Percentiles rank a stretch among this genome's conserved stretches.
Conservation (phyloP, 2,329 filamentous ascomycete genomes). For the Aureobasidium leucospermi region DNA sequence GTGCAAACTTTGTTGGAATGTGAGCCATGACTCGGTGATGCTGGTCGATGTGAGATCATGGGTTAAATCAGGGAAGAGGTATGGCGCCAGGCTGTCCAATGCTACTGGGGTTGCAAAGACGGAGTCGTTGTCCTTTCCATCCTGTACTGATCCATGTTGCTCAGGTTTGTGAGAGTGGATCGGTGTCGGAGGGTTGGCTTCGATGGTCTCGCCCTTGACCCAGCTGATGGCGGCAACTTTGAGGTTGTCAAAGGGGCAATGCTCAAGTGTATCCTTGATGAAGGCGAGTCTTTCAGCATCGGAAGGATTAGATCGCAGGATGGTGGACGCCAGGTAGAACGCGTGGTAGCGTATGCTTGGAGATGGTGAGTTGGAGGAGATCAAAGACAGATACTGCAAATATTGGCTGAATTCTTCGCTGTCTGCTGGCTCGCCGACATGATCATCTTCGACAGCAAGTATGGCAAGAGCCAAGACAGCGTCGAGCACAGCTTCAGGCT, state of each 20-base stretch:
- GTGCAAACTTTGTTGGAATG: slow-evolving; percentile 44
- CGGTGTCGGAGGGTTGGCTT: slow-evolving; percentile 31
- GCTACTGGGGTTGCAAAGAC: slow-evolving; percentile 44
- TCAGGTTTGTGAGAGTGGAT: slow-evolving; percentile 15
- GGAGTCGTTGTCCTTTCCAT: slow-evolving; percentile 18
- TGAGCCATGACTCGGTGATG: slow-evolving; percentile 33
- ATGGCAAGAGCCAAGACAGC: slow-evolving; percentile 46
- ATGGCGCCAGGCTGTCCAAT: slow-evolving; percentile 41
- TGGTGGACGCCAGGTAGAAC: slow-evolving; percentile 41
- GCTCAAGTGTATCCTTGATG: slow-evolving; percentile 48
- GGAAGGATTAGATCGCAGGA: slow-evolving; percentile 48
- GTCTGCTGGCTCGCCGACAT: slow-evolving; percentile 38
- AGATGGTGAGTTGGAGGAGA: slow-evolving; percentile 42
- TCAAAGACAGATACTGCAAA: slow-evolving; percentile 41
- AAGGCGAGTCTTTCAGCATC: slow-evolving; percentile 45
- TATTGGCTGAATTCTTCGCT: slow-evolving; percentile 48
- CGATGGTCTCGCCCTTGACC: slow-evolving; percentile 53
- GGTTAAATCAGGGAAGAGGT: slow-evolving; percentile 45
- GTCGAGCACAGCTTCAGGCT: slow-evolving; percentile 48
- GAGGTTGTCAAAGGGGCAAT: slow-evolving; percentile 47
- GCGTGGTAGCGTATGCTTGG: slow-evolving; percentile 42
- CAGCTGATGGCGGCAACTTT: slow-evolving; percentile 53
- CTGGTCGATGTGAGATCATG: slow-evolving; percentile 34
- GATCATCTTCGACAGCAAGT: slow-evolving; percentile 39
- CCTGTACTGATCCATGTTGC: neutral